Base-by-base conservation (phyloP, 2,329 filamentous ascomycete species). In the Nemania sp. region DNA sequence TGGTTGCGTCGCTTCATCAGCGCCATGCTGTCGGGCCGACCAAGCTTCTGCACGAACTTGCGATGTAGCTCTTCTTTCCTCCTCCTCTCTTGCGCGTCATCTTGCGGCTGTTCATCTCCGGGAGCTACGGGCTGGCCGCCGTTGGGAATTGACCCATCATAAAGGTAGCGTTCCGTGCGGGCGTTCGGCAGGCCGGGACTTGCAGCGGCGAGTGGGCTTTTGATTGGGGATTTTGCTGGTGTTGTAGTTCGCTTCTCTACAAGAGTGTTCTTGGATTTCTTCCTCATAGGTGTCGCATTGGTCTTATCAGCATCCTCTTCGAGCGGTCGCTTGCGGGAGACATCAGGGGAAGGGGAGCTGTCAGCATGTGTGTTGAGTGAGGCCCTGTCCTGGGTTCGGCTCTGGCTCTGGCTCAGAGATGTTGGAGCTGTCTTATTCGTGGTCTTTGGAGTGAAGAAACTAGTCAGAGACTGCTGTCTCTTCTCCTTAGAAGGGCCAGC, bases 31-130 rank as follows among this genome's bases (percentile, higher is more conserved):
- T 97, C 94, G 0, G 94, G 91, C 51, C 92, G 89, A 0, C 95
- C 94, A 2, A 99, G 87, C 79, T 95, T 97, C 84, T 92, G 93
- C 35, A 98, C 91, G 76, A 98, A 99, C 74, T 90, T 92, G 69
- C 87, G 85, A 77, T 98, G 96, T 26, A 98, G 82, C 56, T 89
- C 89, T 66, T 92, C 88, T 76, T 91, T 94, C 66, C 85, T 84
- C 70, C 83, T 87, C 72, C 82, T 82, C 26, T 77, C 86, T 1
- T 83, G 83, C 2, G 82, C 81, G 61, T 87, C 87, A 6, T 85
- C 83, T 15, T 88, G 85, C 0, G 82, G 80, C 2, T 67, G 47
- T n/a, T 80, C 79, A 0, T 79, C 78, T 15, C 81, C 79, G 1
- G 76, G 77, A 1, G 80, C 78, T 4, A 80, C 77, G 47, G 79